Evolutionary conservation across 2,329 filamentous ascomycete species (phyloP), one percentile per base, ranked within the genome.

Genomic region (Didymella exigua): DNA sequence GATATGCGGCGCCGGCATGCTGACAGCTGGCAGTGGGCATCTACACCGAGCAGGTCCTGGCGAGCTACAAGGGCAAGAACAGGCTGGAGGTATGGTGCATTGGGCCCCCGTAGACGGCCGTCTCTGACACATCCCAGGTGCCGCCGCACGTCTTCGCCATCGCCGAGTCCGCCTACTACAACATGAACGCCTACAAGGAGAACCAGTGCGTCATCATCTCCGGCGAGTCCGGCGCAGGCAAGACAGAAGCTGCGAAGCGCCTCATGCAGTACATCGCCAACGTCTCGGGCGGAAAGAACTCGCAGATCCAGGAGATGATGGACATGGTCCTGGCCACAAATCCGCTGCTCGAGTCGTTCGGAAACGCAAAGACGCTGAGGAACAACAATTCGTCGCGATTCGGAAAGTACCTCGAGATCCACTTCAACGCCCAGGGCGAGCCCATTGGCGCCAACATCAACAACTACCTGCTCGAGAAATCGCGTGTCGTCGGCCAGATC

Each of bases 191-290:
- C 41, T 99, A 99, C 82, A 91, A 91, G 71, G 95, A 98, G 68
- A 98, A 98, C 79, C 95, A 99, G 77, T 98, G 95, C 79, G 93
- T 99, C 65, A 99, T 99, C 77, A 99, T 99, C 67, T 98, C 95
- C 4, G 95, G 95, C 73, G 95, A 99, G 79, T 98, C 95, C 2
- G 95, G 95, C 73, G 95, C 95, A 29, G 95, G 95, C 75, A 99
- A 99, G 83, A 99, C 95, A 13, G 95, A 99, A 78, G 95, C 95
- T 5, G 95, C 95, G 57, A 98, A 99, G 84, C 89, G 93, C 68
- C 90, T 99, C 70, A 99, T 99, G 93, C 95, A 99, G 79, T 99
- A 99, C 78, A 98, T 99, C 75, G 95, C 95, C 63, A 98, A 89
- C 74, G 93, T 98, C 8, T 98, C 95, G 1, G 93, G 92, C 36